A percentile compares a stretch with the other conserved stretches of the same genome.
Conservation (phyloP, 2,329 filamentous ascomycete species). For the Aureobasidium sp. region DNA sequence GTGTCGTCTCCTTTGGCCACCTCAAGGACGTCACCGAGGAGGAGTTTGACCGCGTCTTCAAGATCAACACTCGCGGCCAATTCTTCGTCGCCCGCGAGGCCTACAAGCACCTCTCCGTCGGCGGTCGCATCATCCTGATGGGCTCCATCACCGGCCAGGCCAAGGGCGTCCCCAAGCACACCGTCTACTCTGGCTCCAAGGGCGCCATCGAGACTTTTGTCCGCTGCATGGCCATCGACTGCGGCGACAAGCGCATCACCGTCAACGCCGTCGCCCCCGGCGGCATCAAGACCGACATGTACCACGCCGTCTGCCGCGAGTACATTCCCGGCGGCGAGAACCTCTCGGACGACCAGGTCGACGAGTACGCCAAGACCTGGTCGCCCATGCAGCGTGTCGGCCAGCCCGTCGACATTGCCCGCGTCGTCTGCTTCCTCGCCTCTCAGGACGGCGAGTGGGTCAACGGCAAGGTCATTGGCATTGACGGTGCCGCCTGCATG, state of each 20-base stretch:
- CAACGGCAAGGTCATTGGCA: conserved; percentile 49
- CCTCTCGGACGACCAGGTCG: conserved; percentile 51
- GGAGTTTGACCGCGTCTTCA: conserved; percentile 53
- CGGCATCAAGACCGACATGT: conserved; percentile 52
- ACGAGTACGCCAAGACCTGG: conserved; percentile 58
- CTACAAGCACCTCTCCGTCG: conserved; percentile 47
- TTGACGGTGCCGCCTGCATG: conserved; percentile 37
- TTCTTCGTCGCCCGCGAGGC: conserved; percentile 56
- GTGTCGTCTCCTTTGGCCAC: conserved; percentile 48
- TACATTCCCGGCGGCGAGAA: conserved; percentile 54
- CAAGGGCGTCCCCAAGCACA: conserved; percentile 49
- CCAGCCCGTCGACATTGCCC: conserved; percentile 61
- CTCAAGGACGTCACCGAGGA: conserved; percentile 49
- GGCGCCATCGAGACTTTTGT: conserved; percentile 49
- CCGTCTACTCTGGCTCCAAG: conserved; percentile 48
- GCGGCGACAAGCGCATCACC: conserved; percentile 49
- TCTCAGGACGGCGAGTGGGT: conserved; percentile 52
- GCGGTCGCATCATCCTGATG: conserved; percentile 49
- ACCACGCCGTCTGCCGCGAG: conserved; percentile 57
- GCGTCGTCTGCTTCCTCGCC: conserved; percentile 55
- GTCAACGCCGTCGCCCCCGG: conserved; percentile 55
- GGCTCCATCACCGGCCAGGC: conserved; percentile 52
- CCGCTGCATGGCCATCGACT: conserved; percentile 49
- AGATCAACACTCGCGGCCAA: conserved; percentile 56
- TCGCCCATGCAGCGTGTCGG: conserved; percentile 59